Percentiles rank a stretch among this genome's conserved stretches.
Evolutionary conservation across 768 basidiomycete genomes (phyloP).

Genomic region (Suillus americanus): DNA sequence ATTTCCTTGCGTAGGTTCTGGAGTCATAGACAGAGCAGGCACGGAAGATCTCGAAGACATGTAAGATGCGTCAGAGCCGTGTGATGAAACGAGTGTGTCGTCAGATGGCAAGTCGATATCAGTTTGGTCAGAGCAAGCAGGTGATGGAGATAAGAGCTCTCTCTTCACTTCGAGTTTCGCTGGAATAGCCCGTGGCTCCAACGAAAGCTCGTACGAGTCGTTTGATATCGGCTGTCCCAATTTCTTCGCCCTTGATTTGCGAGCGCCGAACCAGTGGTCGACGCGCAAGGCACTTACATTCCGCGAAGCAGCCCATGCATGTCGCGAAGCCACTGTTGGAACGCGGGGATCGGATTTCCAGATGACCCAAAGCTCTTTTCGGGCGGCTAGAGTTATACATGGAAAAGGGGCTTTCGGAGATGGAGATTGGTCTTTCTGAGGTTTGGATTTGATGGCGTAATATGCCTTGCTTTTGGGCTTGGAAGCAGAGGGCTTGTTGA

Average conservation of each 20-base stretch:
- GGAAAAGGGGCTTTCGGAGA: neutral
- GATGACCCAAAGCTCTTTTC: conserved; percentile 30
- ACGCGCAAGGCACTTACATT: conserved; percentile 19
- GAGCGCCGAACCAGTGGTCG: conserved; percentile 27
- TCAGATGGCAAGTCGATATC: conserved; percentile 19
- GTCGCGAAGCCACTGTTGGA: conserved; percentile 27
- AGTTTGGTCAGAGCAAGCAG: conserved; percentile 1
- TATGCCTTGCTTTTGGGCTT: neutral
- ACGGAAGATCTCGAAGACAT: neutral
- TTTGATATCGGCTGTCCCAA: conserved; percentile 16
- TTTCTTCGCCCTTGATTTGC: conserved; percentile 25
- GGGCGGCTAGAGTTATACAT: neutral
- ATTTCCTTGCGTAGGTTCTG: neutral
- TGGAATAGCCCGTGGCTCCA: conserved; percentile 1
- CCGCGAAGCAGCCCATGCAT: conserved; percentile 26
- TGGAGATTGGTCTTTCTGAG: neutral
- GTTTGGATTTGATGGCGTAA: neutral
- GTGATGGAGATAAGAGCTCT: conserved; percentile 5
- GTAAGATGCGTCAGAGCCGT: neutral
- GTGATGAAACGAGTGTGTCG: conserved; percentile 19
- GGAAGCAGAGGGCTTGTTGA: neutral
- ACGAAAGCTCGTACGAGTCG: conserved; percentile 23
- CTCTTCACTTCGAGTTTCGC: conserved; percentile 12
- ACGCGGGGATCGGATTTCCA: conserved; percentile 29
- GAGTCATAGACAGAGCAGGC: neutral